Evolutionary conservation across 2,329 filamentous ascomycete species (phyloP), one percentile per base, ranked within the genome.

Genomic region (Aureobasidium sp.): DNA sequence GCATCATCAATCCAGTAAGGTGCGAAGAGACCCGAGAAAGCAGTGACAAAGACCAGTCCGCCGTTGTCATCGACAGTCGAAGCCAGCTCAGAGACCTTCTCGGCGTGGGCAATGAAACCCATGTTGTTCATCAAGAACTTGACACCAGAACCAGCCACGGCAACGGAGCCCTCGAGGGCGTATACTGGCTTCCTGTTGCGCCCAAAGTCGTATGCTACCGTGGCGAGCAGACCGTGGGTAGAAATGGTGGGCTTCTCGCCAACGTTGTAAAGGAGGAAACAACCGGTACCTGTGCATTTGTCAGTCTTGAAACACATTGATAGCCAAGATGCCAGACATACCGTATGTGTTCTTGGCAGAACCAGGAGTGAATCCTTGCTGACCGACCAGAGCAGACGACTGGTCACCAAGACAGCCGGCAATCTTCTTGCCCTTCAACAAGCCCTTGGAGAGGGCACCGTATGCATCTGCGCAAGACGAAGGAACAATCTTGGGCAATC

Each of bases 1-100:
- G 88, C 88, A 69, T 91, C 86, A 64, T 93, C 88, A 58, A 93
- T 90, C 88, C 88, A 94, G 69, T 93, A 93, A 0, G 88, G 88
- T 1, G 88, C 88, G 65, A 93, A 93, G 5, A 94, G 77, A 55
- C 88, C 88, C 68, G 84, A 88, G 65, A 94, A 94, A 2, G 88
- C 88, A 2, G 88, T 93, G 57, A 94, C 88, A 61, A 93, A 73
- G 29, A 89, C 79, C 55, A 88, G 86, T 14, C 88, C 88, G 52
- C 88, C 88, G 56, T 84, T 91, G 66, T 93, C 84, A 38, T 76
- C 69, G 6, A 84, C 81, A 2, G 75, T 78, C 30, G 74, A 74
- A 8, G 81, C 81, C 41, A 84, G 68, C 45, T 81, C 78, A 60
- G 75, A 79, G 62, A 84, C 78, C 64, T 83, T 78, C 56, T 76